Conservation (phyloP, 495 filamentous ascomycete species). For the Xylaria palmicola region DNA sequence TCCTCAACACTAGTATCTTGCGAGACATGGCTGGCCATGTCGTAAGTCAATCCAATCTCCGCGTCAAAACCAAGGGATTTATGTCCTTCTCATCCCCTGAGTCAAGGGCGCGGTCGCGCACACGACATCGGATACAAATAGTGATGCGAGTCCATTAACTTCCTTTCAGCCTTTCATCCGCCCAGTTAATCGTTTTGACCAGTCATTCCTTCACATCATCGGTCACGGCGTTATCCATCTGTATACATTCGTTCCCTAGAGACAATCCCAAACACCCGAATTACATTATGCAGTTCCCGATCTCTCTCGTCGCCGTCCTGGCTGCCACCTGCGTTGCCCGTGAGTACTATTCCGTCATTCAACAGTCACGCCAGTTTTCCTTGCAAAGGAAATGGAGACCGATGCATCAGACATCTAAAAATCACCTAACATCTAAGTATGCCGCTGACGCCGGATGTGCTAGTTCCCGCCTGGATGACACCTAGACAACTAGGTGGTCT, state of each 20-base stretch:
- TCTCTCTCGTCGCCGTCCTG: conserved; percentile 11
- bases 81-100: neutral
- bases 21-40: conserved; percentile 11
- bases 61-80: conserved; percentile 1
- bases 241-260: too few relatives aligned
- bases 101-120: neutral
- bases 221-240: too few relatives aligned
- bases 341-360: neutral
- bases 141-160: neutral
- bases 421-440: too few relatives aligned
- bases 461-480: neutral
- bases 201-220: neutral
- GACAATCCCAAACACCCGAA: neutral
- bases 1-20: neutral
- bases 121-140: conserved; percentile 4
- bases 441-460: neutral
- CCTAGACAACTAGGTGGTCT: conserved; percentile 6
- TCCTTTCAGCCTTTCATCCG: neutral
- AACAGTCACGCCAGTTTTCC: neutral
- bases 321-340: conserved; percentile 2
- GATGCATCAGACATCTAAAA: too few relatives aligned
- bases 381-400: neutral
- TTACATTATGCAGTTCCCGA: conserved; percentile 5
- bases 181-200: too few relatives aligned
- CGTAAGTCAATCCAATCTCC: neutral